A percentile compares a stretch with the other conserved stretches of the same genome.
Conservation (phyloP, 169 alveolate genomes). For the Amoebophrya sp. region DNA sequence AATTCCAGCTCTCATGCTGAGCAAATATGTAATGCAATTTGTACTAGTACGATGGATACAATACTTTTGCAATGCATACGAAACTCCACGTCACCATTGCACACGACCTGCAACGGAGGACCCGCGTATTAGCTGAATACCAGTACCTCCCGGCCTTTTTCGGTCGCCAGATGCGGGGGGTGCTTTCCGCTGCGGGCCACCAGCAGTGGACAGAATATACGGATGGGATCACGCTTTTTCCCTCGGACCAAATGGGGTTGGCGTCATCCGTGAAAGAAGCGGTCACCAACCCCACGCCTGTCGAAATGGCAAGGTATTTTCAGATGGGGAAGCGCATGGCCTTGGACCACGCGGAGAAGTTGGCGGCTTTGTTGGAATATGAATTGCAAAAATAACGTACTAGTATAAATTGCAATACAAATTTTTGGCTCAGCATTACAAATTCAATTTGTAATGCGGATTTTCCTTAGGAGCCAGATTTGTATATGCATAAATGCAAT, state of each 20-base stretch:
- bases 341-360: too few species aligned
- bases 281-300: not conserved
- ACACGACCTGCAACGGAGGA: not conserved
- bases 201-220: not conserved
- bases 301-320: not conserved
- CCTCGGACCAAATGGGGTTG: not conserved
- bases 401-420: too few species aligned
- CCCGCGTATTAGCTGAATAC: not conserved
- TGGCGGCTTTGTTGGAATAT: too few species aligned
- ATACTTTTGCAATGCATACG: not conserved
- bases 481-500: too few species aligned
- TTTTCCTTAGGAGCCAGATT: too few species aligned
- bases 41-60: too few species aligned
- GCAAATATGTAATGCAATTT: too few species aligned
- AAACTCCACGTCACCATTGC: not conserved
- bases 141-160: not conserved
- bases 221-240: not conserved
- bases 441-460: too few species aligned
- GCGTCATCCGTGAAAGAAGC: not conserved
- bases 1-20: too few species aligned
- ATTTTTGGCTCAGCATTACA: too few species aligned
- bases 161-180: not conserved
- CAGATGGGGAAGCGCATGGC: not conserved
- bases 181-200: not conserved
- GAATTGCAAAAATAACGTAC: too few species aligned